A percentile compares a stretch with the other conserved stretches of the same genome.
Conservation (phyloP, 495 filamentous ascomycete species). For the Aspergillus campestris region DNA sequence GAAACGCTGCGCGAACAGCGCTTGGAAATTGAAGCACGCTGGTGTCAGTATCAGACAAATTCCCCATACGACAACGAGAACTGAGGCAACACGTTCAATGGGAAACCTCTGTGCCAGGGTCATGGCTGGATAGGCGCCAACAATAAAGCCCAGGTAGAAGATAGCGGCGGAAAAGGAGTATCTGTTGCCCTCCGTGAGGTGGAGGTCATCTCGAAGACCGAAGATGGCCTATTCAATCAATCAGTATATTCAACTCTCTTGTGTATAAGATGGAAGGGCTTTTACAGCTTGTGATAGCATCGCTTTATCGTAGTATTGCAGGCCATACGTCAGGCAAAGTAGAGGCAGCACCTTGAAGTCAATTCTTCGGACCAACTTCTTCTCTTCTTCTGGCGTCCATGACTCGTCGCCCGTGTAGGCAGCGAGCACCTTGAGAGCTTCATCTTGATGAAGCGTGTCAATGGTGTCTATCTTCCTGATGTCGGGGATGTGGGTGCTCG, state of each 20-base stretch:
- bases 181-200: conserved; percentile 26
- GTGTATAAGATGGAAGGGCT: conserved; percentile 16
- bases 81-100: conserved; percentile 34
- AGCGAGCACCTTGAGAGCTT: conserved; percentile 34
- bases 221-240: conserved; percentile 26
- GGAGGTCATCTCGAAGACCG: conserved; percentile 28
- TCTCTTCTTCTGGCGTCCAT: conserved; percentile 39
- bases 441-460: conserved; percentile 37
- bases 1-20: conserved; percentile 36
- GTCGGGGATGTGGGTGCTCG: conserved; percentile 2
- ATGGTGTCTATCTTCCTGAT: conserved; percentile 10
- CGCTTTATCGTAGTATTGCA: conserved; percentile 46
- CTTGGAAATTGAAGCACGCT: conserved; percentile 25
- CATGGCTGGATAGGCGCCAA: conserved; percentile 37
- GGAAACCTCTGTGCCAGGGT: conserved; percentile 35
- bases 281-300: conserved; percentile 39
- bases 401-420: conserved; percentile 32
- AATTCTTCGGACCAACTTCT: conserved; percentile 34
- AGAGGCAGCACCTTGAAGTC: conserved; percentile 39
- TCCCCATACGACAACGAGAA: conserved; percentile 27
- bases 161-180: conserved; percentile 33
- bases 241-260: neutral
- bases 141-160: conserved; percentile 42
- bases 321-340: conserved; percentile 18
- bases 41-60: conserved; percentile 28